Evolutionary conservation across 208 protist species (phyloP).

Genomic region (Entamoeba invadens): DNA sequence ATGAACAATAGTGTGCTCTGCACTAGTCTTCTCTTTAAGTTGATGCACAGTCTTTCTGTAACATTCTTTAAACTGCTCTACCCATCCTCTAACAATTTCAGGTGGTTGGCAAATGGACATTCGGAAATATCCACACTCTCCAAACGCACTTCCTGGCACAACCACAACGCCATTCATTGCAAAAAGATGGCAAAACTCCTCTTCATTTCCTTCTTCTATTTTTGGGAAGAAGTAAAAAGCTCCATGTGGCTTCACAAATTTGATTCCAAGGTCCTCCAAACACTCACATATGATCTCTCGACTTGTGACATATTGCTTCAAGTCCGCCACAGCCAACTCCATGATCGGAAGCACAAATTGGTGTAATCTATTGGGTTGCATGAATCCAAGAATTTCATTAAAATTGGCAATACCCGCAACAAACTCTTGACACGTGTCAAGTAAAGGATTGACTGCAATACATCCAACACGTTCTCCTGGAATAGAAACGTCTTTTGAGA

Average conservation of each 20-base stretch:
- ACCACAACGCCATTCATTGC: neutral
- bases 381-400: conserved; percentile 15
- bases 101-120: neutral
- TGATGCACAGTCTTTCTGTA: neutral
- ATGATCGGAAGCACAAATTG: conserved; percentile 3
- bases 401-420: neutral
- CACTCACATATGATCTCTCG: conserved; percentile 9
- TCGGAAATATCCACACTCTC: neutral
- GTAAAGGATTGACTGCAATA: neutral
- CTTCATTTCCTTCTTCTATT: neutral
- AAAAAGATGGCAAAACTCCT: conserved; percentile 9
- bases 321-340: neutral
- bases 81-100: neutral
- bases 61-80: neutral
- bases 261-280: conserved; percentile 4
- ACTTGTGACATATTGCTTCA: neutral
- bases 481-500: conserved; percentile 19
- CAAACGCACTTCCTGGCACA: conserved; percentile 16
- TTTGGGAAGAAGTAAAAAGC: conserved; percentile 22
- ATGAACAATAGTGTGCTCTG: no score
- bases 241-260: conserved; percentile 5
- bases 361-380: neutral
- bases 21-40: no score
- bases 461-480: conserved; percentile 21
- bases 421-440: neutral